Evolutionary conservation across 2,329 filamentous ascomycete species (phyloP).

Genomic region (Aspergillus bombycis): DNA sequence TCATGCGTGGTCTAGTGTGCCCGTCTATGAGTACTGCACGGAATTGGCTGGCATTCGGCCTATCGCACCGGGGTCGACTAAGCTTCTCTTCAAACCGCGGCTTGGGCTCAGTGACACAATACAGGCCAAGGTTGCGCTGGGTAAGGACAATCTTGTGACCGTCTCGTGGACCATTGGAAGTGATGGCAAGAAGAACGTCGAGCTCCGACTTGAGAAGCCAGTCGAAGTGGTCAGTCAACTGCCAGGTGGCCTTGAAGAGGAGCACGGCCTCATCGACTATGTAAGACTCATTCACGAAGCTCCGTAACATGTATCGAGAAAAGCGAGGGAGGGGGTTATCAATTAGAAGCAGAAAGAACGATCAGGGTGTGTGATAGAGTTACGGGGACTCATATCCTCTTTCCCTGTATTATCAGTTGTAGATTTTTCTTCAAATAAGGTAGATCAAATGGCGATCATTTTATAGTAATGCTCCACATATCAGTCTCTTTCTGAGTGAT

Average conservation of each 20-base stretch:
- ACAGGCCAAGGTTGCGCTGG: constrained; percentile 25
- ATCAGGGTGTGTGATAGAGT: no score
- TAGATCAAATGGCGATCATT: background rate
- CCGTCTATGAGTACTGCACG: constrained; percentile 46
- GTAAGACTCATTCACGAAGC: background rate
- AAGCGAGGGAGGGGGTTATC: no score
- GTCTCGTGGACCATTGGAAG: constrained; percentile 20
- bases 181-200: constrained; percentile 15
- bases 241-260: constrained; percentile 14
- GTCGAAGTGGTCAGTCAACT: constrained; percentile 23
- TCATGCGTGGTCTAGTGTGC: constrained; percentile 50
- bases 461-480: background rate
- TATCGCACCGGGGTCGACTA: constrained; percentile 16
- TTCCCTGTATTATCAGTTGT: background rate
- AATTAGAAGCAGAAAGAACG: background rate
- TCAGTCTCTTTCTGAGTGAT: fast-evolving
- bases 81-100: constrained; percentile 25
- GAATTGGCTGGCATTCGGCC: constrained; percentile 36
- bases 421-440: fast-evolving
- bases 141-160: constrained; percentile 25
- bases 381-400: background rate
- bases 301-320: background rate
- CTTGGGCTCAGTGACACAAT: constrained; percentile 16
- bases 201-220: constrained; percentile 21
- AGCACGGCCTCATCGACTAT: constrained; percentile 22